Conservation (phyloP, 345 rosid genomes). For the Eutrema heterophyllum region DNA sequence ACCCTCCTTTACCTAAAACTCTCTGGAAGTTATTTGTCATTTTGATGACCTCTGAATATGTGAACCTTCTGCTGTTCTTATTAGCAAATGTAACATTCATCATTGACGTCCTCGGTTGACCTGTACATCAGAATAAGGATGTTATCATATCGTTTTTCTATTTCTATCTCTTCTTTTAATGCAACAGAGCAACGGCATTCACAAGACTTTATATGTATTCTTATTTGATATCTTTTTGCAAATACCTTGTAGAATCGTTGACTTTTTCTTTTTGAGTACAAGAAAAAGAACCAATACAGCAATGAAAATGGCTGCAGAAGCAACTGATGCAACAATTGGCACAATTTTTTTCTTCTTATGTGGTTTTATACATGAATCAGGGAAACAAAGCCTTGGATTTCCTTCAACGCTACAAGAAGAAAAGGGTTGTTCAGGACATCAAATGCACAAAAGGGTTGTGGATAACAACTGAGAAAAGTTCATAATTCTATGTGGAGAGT, state of each 20-base stretch:
- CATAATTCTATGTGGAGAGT: not conserved
- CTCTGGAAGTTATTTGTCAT: too few relatives aligned
- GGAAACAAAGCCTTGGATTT: slow-evolving; percentile 2
- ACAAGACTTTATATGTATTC: not conserved
- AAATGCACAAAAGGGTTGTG: not conserved
- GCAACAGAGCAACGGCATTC: not conserved
- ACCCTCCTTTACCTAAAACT: too few relatives aligned
- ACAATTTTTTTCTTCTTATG: not conserved
- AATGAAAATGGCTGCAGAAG: not conserved
- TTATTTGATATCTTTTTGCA: not conserved
- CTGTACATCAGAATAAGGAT: not conserved
- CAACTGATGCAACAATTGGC: slow-evolving; percentile 5
- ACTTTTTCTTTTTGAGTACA: slow-evolving; percentile 1
- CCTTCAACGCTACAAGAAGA: not conserved
- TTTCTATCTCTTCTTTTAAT: not conserved
- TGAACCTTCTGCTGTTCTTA: too few relatives aligned
- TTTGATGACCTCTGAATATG: too few relatives aligned
- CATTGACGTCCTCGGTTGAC: not conserved
- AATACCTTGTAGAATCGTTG: not conserved
- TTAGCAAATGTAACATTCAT: slow-evolving; percentile 12
- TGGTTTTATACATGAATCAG: not conserved
- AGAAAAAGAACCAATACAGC: not conserved
- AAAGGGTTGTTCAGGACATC: not conserved
- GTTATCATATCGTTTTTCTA: not conserved
- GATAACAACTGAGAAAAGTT: not conserved